These are phyloP conservation scores for Phellopilus nigrolimitatus DNA, from an alignment of 1,284 basidiomycete genomes.

Conservation along the genomic window DNA sequence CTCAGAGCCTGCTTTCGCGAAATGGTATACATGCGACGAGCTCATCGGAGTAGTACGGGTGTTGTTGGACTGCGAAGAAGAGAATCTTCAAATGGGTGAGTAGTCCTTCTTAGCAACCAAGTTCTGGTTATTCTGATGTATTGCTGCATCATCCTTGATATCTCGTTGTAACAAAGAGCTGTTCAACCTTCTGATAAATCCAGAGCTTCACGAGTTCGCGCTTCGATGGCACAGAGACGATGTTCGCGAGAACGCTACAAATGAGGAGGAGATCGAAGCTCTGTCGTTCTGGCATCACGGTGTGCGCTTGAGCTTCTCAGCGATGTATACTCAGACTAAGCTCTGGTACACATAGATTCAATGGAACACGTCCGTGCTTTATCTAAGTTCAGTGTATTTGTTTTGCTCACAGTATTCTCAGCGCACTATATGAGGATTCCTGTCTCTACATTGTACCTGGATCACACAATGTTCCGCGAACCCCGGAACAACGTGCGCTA, in stretches of 20 bases:
- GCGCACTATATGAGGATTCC: conserved; percentile 68
- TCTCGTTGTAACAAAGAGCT: conserved; percentile 44
- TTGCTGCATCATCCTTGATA: background rate
- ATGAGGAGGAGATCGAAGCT: conserved; percentile 59
- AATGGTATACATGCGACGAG: conserved; percentile 63
- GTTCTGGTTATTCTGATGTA: background rate
- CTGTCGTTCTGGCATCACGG: conserved; percentile 64
- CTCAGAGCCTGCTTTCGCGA: conserved; percentile 51
- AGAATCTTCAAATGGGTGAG: conserved; percentile 70
- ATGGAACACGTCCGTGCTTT: conserved; percentile 69
- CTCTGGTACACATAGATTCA: conserved; percentile 49
- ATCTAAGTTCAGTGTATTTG: background rate
- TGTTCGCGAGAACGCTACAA: conserved; percentile 54
- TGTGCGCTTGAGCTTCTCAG: conserved; percentile 35
- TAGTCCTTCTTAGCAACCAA: conserved; percentile 14
- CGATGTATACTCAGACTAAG: background rate
- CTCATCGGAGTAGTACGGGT: conserved; percentile 45
- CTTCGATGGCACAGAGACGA: conserved; percentile 84
- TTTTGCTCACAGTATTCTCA: conserved; percentile 25
- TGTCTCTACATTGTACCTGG: conserved; percentile 75
- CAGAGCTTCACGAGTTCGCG: conserved; percentile 61
- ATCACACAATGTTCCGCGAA: conserved; percentile 59
- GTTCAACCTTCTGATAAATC: conserved; percentile 79
- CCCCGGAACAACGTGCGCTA: conserved; percentile 52
- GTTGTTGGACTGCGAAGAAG: conserved; percentile 53